A percentile compares a stretch with the other conserved stretches of the same genome.
These are phyloP conservation scores for Leccinum truebloodii DNA, from an alignment of 768 basidiomycete species.

Conservation along the genomic window DNA sequence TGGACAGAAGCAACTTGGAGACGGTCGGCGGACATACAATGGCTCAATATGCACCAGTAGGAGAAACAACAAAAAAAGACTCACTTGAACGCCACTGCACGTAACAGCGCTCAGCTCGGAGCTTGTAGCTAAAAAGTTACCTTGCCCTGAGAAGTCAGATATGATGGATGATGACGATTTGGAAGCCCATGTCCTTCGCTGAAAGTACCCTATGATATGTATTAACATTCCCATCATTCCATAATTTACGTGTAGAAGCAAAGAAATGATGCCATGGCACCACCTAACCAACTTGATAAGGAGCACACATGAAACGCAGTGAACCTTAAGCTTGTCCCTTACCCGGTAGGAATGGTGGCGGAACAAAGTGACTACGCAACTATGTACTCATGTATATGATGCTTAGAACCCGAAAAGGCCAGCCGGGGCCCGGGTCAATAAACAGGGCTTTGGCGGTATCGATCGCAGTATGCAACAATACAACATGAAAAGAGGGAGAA, in stretches of 20 bases:
- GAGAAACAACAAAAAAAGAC: too few species aligned
- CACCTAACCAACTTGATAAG: not conserved
- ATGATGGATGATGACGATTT: not conserved
- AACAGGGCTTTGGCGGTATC: not conserved
- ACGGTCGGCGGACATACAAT: not conserved
- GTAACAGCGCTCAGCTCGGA: not conserved
- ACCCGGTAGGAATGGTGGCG: not conserved
- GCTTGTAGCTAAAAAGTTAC: not conserved
- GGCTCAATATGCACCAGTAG: not conserved
- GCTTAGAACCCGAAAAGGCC: not conserved
- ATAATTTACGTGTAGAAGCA: not conserved
- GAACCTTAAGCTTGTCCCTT: not conserved
- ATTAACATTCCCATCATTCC: not conserved
- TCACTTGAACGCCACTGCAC: not conserved
- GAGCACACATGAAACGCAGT: not conserved
- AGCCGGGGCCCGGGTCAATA: not conserved
- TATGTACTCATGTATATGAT: not conserved
- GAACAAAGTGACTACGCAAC: not conserved
- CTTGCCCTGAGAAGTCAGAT: not conserved
- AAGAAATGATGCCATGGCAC: not conserved
- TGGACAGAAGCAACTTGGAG: too few species aligned
- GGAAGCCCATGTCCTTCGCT: not conserved
- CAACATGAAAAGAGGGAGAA: not conserved
- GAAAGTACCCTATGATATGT: too few species aligned
- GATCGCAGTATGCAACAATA: conserved; percentile 4